phyloP scores from a whole-genome alignment of 345 rosid species.

The Mallotus nudiflorus region DNA sequence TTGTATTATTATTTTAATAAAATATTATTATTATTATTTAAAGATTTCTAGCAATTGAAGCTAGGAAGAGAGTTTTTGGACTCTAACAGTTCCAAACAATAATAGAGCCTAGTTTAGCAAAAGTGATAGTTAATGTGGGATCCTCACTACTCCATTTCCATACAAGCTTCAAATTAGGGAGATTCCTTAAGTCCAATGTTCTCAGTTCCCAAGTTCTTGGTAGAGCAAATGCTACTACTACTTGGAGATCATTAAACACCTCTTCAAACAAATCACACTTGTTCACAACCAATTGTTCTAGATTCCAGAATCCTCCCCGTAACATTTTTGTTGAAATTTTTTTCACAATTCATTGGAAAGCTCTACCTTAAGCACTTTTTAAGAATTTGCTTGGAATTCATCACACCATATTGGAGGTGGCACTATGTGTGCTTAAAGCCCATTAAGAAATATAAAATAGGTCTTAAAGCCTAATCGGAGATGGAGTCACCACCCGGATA shows the following conservation, averaged over 20 bases:
- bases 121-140: constrained; percentile 3
- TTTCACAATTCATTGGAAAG: background rate
- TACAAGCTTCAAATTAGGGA: constrained; percentile 11
- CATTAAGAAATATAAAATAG: too few species aligned
- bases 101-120: background rate
- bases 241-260: constrained; percentile 14
- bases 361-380: background rate
- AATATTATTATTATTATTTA: too few species aligned
- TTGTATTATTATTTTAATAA: too few species aligned
- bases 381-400: background rate
- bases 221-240: background rate
- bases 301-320: constrained; percentile 4
- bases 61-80: constrained; percentile 18
- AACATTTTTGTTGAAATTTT: background rate
- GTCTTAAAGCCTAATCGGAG: too few species aligned
- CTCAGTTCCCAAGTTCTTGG: background rate
- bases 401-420: background rate
- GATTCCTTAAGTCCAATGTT: background rate
- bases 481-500: too few species aligned
- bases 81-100: background rate
- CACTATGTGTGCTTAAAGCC: too few species aligned
- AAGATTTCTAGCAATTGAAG: constrained; percentile 10
- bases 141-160: constrained; percentile 24
- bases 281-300: background rate
- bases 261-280: constrained; percentile 7